These are phyloP conservation scores for Endothia cerciana DNA, from an alignment of 2,329 filamentous ascomycete genomes.

Conservation along the genomic window DNA sequence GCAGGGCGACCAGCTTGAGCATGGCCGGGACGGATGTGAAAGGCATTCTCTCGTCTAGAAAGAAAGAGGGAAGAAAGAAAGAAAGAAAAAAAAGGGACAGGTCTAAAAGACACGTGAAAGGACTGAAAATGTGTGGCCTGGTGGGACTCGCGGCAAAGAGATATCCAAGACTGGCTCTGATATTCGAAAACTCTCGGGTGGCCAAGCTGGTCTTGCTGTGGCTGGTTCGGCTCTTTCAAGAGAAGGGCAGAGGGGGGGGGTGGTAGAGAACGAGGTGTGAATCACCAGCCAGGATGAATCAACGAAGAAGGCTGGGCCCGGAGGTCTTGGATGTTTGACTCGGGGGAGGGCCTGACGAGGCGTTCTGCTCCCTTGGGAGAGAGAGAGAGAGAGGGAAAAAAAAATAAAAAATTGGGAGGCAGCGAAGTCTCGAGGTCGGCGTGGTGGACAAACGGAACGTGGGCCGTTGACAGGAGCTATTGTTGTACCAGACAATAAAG, in stretches of 20 bases:
- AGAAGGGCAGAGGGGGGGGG: neutral
- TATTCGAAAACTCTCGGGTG: neutral
- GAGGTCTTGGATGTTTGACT: neutral
- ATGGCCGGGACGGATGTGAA: slow-evolving; percentile 31
- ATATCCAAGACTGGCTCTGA: slow-evolving; percentile 14
- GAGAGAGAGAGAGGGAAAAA: no score
- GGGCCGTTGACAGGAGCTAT: slow-evolving; percentile 19
- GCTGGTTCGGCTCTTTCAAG: neutral
- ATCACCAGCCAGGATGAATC: slow-evolving; percentile 14
- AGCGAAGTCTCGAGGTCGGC: neutral
- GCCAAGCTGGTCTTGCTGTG: neutral
- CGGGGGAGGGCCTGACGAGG: neutral
- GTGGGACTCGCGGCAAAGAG: slow-evolving; percentile 1
- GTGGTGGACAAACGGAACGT: slow-evolving; percentile 28
- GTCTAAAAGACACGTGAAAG: neutral
- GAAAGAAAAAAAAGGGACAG: neutral
- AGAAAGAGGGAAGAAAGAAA: neutral
- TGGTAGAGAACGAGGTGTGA: neutral
- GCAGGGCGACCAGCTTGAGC: slow-evolving; percentile 27
- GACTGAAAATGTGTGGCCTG: neutral
- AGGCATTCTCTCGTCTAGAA: slow-evolving; percentile 21
- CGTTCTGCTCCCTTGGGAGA: neutral
- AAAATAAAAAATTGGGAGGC: no score
- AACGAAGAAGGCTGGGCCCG: neutral
- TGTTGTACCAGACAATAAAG: slow-evolving; percentile 32